phyloP scores from a whole-genome alignment of 352 stramenopile genomes.

The Globisporangium okanoganense region DNA sequence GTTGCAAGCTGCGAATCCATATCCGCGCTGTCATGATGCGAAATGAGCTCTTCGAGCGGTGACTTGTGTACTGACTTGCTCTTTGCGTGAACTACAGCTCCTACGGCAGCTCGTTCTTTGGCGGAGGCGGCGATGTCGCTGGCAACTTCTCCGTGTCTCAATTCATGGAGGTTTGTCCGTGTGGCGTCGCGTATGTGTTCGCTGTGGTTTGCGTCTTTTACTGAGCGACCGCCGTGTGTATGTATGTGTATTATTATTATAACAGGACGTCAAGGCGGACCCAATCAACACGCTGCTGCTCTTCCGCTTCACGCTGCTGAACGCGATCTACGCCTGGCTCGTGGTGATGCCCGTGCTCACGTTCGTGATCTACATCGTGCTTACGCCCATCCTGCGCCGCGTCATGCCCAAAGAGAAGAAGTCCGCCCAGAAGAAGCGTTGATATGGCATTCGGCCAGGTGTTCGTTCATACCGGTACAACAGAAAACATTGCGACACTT shows the following conservation, averaged over 20 bases:
- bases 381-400: slow-evolving; percentile 59
- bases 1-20: slow-evolving; percentile 12
- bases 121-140: slow-evolving; percentile 21
- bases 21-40: not conserved
- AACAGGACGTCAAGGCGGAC: slow-evolving; percentile 66
- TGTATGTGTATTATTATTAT: too few species aligned
- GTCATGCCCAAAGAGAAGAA: slow-evolving; percentile 49
- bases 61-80: too few species aligned
- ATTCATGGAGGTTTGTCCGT: slow-evolving; percentile 45
- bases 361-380: slow-evolving; percentile 52
- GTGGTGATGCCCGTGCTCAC: slow-evolving; percentile 61
- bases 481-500: not conserved
- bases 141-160: slow-evolving; percentile 61
- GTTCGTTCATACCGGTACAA: not conserved
- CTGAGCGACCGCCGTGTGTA: too few species aligned
- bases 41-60: too few species aligned
- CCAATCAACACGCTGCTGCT: slow-evolving; percentile 66
- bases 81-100: too few species aligned
- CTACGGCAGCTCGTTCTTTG: slow-evolving; percentile 52
- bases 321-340: slow-evolving; percentile 81
- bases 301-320: slow-evolving; percentile 77
- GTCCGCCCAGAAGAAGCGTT: too few species aligned
- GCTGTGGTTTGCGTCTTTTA: too few species aligned
- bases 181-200: too few species aligned
- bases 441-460: not conserved